A percentile compares a stretch with the other conserved stretches of the same genome.
These are phyloP conservation scores for Haplographium delicatum DNA, from an alignment of 495 filamentous ascomycete genomes.

Conservation along the genomic window DNA sequence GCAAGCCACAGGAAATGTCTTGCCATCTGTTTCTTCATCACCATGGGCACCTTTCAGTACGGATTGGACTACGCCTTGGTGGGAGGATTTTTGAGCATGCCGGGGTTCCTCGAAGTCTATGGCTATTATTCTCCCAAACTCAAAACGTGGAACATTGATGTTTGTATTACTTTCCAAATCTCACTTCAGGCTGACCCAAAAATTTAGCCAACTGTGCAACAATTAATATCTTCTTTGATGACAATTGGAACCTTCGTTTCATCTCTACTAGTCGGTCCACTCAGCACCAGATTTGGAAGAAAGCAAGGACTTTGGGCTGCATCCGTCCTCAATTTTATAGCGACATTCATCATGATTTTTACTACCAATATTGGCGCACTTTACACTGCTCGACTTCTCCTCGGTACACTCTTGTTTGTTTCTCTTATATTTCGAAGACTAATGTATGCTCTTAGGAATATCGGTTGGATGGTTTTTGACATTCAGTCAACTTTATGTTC, in stretches of 20 bases:
- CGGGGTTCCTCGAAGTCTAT: conserved; percentile 42
- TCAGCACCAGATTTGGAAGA: conserved; percentile 42
- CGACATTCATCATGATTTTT: conserved; percentile 52
- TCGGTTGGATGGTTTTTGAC: conserved; percentile 56
- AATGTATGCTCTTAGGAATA: conserved; percentile 39
- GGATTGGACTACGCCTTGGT: conserved; percentile 58
- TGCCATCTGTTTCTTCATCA: conserved; percentile 4
- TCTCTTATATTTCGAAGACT: too few species aligned
- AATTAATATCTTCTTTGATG: conserved; percentile 55
- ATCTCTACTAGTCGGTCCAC: conserved; percentile 48
- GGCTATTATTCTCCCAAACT: conserved; percentile 6
- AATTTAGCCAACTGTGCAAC: conserved; percentile 45
- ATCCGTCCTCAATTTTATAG: conserved; percentile 33
- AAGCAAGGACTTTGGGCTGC: conserved; percentile 38
- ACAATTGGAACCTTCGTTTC: conserved; percentile 54
- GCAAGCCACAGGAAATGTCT: conserved; percentile 7
- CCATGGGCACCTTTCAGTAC: conserved; percentile 13
- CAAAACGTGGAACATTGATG: conserved; percentile 21
- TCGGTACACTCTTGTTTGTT: background rate
- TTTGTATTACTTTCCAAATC: conserved; percentile 36
- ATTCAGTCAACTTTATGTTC: conserved; percentile 54
- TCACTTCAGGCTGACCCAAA: conserved; percentile 29
- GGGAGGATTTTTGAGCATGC: conserved; percentile 55
- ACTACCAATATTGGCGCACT: conserved; percentile 46
- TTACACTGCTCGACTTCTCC: conserved; percentile 49